A percentile compares a stretch with the other conserved stretches of the same genome.
These are phyloP conservation scores for Musa troglodytarum DNA, from an alignment of 176 grass and related monocot species.

Conservation along the genomic window DNA sequence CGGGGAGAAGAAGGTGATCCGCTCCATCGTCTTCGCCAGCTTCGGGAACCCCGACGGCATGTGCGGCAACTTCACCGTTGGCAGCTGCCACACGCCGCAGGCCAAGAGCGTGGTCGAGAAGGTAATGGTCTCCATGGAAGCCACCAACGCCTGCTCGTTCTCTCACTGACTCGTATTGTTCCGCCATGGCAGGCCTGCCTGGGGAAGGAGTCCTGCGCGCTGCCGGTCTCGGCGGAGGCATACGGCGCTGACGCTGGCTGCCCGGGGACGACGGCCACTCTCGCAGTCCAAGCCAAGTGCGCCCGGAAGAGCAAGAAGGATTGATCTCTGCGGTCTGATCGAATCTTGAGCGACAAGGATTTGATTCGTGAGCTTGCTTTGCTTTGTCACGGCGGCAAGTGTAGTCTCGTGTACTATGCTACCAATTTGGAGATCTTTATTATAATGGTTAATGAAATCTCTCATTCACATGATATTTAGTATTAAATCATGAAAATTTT, in stretches of 20 bases:
- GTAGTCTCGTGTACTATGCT: too few species aligned
- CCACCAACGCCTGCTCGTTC: too few species aligned
- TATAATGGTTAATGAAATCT: too few species aligned
- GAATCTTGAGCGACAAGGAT: neutral
- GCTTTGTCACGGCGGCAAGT: too few species aligned
- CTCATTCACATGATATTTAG: too few species aligned
- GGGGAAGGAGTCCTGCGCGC: slow-evolving; percentile 43
- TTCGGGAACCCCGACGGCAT: slow-evolving; percentile 62
- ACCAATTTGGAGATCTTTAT: too few species aligned
- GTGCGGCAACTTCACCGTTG: slow-evolving; percentile 63
- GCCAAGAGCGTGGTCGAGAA: slow-evolving; percentile 44
- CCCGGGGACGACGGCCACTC: slow-evolving; percentile 39
- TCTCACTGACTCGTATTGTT: neutral
- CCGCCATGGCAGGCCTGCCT: slow-evolving; percentile 44
- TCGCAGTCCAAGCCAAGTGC: slow-evolving; percentile 69
- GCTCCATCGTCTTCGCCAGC: slow-evolving; percentile 71
- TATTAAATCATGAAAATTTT: too few species aligned
- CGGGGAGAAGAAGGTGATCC: slow-evolving; percentile 44
- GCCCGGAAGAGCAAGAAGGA: slow-evolving; percentile 15
- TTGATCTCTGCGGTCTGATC: neutral
- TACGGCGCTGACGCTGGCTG: slow-evolving; percentile 56
- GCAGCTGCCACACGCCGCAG: slow-evolving; percentile 49
- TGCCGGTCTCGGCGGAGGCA: slow-evolving; percentile 35
- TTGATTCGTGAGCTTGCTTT: too few species aligned
- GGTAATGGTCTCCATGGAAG: slow-evolving; percentile 19